Conservation (phyloP, 1,139 yeast species). For the Scheffersomyces illinoinensis region DNA sequence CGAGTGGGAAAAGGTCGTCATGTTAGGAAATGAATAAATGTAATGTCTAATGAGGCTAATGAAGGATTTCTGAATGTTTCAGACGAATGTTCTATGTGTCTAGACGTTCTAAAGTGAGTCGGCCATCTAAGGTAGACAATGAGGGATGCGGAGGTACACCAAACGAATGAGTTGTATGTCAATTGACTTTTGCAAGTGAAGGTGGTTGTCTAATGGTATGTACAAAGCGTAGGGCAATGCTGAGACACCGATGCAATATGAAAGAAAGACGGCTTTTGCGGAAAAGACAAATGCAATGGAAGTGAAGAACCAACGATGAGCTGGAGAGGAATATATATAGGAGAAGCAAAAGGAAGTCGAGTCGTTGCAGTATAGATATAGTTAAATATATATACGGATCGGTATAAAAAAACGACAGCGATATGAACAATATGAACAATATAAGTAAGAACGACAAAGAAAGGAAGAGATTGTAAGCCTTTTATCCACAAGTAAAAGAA, state of each 20-base stretch:
- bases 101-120: not conserved
- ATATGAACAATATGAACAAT: not conserved
- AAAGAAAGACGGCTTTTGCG: not conserved
- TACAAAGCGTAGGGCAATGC: not conserved
- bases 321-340: not conserved
- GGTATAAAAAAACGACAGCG: not conserved
- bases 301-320: not conserved
- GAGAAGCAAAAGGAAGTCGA: not conserved
- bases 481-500: not conserved
- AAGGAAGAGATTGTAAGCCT: not conserved
- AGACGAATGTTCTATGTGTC: not conserved
- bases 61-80: not conserved
- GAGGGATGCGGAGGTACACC: not conserved
- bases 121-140: not conserved
- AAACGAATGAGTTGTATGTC: not conserved
- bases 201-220: not conserved
- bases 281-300: not conserved
- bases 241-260: not conserved
- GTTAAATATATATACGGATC: not conserved
- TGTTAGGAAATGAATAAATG: not conserved
- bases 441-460: not conserved
- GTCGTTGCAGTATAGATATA: not conserved
- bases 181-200: not conserved
- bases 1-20: conserved; percentile 16
- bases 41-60: not conserved